Percentiles rank a stretch among this genome's conserved stretches.
Conservation (phyloP, 2,329 filamentous ascomycete genomes). For the Pseudophaeomoniella oleicola region DNA sequence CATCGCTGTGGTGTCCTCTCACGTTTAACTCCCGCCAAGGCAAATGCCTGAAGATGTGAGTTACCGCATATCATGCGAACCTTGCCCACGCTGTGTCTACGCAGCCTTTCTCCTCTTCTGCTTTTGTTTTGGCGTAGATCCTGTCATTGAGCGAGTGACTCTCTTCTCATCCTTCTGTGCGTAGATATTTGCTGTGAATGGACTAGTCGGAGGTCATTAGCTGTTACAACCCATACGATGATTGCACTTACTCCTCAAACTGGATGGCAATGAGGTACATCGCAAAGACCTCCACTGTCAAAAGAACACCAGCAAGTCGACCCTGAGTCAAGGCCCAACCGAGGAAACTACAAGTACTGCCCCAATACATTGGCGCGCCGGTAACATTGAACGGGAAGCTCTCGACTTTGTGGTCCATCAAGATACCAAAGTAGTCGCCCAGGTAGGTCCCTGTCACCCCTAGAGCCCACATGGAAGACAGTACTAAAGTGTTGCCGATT, state of each 20-base stretch:
- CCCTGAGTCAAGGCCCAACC: constrained; percentile 73
- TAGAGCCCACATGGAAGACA: constrained; percentile 80
- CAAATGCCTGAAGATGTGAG: too few relatives aligned
- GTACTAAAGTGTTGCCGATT: constrained; percentile 66
- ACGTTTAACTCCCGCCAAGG: too few relatives aligned
- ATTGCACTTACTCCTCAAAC: constrained; percentile 57
- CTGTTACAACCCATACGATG: constrained; percentile 3
- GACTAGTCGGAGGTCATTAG: constrained; percentile 25
- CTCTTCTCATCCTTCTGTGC: constrained; percentile 41
- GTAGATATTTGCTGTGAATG: constrained; percentile 88
- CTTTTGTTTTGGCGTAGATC: neutral
- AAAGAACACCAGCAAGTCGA: constrained; percentile 69
- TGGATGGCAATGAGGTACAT: constrained; percentile 68
- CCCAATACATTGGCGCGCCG: constrained; percentile 90
- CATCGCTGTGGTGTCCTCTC: too few relatives aligned
- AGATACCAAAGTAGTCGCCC: constrained; percentile 95
- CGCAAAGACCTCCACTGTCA: constrained; percentile 60
- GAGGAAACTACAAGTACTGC: constrained; percentile 81
- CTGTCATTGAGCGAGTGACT: constrained; percentile 9
- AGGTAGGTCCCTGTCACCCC: constrained; percentile 93
- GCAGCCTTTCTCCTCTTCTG: too few relatives aligned
- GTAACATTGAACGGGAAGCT: constrained; percentile 93
- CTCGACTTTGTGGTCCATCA: constrained; percentile 90
- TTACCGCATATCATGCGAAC: too few relatives aligned
- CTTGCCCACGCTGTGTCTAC: too few relatives aligned